phyloP scores from a whole-genome alignment of 257 asterid genomes.

The Nicotiana tomentosiformis region DNA sequence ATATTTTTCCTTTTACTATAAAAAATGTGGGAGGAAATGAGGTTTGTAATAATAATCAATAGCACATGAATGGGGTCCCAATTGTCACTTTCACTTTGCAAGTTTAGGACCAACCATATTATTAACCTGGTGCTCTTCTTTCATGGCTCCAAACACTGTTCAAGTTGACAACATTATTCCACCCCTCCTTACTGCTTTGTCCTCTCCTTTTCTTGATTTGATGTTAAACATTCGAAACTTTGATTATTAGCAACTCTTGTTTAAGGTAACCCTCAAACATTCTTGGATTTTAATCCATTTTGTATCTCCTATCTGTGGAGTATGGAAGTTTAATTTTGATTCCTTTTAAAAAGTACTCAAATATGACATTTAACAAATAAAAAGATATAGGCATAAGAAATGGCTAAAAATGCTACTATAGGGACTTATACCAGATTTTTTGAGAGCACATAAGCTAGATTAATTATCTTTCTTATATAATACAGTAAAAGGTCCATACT shows the following conservation, averaged over 20 bases:
- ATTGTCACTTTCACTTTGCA: slow-evolving; percentile 9
- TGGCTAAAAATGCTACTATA: background rate
- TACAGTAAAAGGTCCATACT: too few species aligned
- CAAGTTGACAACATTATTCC: slow-evolving; percentile 15
- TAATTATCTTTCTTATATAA: too few species aligned
- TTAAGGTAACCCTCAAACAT: background rate
- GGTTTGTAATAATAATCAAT: background rate
- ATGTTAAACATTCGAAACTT: slow-evolving; percentile 1
- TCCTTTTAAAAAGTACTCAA: background rate
- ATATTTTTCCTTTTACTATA: background rate
- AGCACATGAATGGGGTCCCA: slow-evolving; percentile 22
- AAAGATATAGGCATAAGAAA: background rate
- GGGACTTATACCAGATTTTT: background rate
- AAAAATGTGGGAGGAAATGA: background rate
- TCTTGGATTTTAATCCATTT: slow-evolving; percentile 4
- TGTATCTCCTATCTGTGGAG: background rate
- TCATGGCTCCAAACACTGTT: slow-evolving; percentile 9
- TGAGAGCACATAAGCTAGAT: background rate
- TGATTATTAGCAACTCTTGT: background rate
- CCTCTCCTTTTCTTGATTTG: background rate
- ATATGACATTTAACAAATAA: background rate
- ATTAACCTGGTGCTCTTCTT: slow-evolving; percentile 6
- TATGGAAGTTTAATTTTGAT: background rate
- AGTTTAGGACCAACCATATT: slow-evolving; percentile 13
- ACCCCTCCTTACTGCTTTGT: background rate